Percentiles rank a stretch among this genome's conserved stretches.
Evolutionary conservation across 352 stramenopile genomes (phyloP).

Genomic region (Globisporangium paroecandrum): DNA sequence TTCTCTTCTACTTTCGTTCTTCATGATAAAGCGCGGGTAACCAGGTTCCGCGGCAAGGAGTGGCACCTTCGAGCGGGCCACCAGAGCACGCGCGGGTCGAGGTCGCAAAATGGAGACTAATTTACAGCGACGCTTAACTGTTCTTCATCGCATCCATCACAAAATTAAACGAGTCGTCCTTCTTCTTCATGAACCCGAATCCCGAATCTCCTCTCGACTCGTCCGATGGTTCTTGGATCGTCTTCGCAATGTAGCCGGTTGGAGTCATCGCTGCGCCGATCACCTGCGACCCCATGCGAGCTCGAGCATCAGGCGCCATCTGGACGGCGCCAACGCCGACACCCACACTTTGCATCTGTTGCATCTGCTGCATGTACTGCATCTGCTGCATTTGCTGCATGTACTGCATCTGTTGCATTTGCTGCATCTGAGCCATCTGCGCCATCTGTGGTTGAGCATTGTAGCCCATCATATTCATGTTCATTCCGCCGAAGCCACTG

Average conservation of each 20-base stretch:
- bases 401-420: conserved; percentile 52
- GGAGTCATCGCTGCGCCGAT: conserved; percentile 85
- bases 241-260: conserved; percentile 85
- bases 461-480: conserved; percentile 72
- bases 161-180: conserved; percentile 89
- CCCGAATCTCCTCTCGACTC: conserved; percentile 54
- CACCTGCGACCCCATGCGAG: conserved; percentile 53
- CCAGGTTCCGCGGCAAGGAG: neutral
- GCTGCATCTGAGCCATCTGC: conserved; percentile 45
- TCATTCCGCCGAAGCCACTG: conserved; percentile 38
- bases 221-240: conserved; percentile 76
- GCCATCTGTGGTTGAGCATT: conserved; percentile 44
- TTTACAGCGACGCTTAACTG: conserved; percentile 61
- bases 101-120: conserved; percentile 32
- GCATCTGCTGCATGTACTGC: conserved; percentile 75
- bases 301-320: conserved; percentile 23
- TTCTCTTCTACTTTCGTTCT: conserved; percentile 8
- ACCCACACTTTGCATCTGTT: conserved; percentile 52
- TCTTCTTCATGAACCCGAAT: conserved; percentile 87
- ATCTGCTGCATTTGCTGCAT: conserved; percentile 77
- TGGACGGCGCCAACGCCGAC: conserved; percentile 28
- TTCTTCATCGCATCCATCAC: conserved; percentile 89
- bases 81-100: neutral
- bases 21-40: conserved; percentile 5
- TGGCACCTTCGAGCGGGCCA: conserved; percentile 4